Evolutionary conservation across 164 flowering plant genomes (phyloP).

Genomic region (Stephania japonica): DNA sequence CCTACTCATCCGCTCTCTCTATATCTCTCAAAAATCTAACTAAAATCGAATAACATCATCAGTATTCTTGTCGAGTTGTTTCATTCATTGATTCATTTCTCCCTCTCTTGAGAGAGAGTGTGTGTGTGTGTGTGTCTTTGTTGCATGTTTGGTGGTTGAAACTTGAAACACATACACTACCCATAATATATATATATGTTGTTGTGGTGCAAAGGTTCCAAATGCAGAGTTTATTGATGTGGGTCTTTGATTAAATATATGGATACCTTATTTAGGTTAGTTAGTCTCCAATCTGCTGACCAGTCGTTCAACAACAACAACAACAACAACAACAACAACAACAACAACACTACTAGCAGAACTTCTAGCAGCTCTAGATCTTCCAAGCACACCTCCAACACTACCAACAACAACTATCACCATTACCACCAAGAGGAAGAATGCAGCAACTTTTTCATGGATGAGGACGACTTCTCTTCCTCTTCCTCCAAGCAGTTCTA

Average conservation of each 20-base stretch:
- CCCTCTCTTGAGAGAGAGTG: too few relatives aligned
- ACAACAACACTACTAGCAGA: constrained; percentile 34
- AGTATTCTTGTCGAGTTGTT: too few relatives aligned
- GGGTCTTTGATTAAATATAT: constrained; percentile 21
- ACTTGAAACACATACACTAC: constrained; percentile 20
- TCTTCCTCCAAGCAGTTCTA: constrained; percentile 45
- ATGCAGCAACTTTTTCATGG: constrained; percentile 99
- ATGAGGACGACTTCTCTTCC: constrained; percentile 85
- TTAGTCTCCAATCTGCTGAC: constrained; percentile 50
- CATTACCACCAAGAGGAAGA: constrained; percentile 48
- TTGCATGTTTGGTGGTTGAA: constrained; percentile 11
- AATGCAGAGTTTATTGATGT: background rate
- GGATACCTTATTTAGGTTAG: constrained; percentile 94
- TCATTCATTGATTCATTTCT: constrained; percentile 8
- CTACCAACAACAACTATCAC: constrained; percentile 29
- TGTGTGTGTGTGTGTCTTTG: background rate
- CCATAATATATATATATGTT: background rate
- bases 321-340: constrained; percentile 15
- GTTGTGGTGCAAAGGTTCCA: too few relatives aligned
- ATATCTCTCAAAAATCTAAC: constrained; percentile 15
- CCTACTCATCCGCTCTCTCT: constrained; percentile 6
- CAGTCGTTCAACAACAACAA: constrained; percentile 57
- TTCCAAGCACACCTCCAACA: constrained; percentile 37
- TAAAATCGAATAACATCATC: constrained; percentile 38
- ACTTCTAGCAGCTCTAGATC: constrained; percentile 73